A percentile compares a stretch with the other conserved stretches of the same genome.
Conservation (phyloP, 257 asterid species). For the Gentiana macrophylla region DNA sequence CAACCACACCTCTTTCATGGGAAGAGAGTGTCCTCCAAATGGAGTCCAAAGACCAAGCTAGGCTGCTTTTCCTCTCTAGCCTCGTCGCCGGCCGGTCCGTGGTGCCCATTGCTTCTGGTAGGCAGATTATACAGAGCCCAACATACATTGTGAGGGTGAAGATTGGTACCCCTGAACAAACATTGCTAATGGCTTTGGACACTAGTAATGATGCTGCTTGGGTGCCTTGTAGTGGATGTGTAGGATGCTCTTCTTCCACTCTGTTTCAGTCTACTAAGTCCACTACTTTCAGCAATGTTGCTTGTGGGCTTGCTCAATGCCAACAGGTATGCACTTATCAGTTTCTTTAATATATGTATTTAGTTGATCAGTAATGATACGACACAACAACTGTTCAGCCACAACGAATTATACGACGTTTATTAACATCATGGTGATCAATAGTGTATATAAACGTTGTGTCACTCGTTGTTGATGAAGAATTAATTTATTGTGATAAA, state of each 20-base stretch:
- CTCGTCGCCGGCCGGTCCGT: slow-evolving; percentile 53
- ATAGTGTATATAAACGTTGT: too few species aligned
- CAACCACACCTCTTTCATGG: slow-evolving; percentile 42
- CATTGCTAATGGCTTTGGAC: slow-evolving; percentile 55
- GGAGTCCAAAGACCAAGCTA: slow-evolving; percentile 50
- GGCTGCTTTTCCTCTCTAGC: slow-evolving; percentile 50
- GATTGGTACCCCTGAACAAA: slow-evolving; percentile 73
- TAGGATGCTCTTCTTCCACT: slow-evolving; percentile 56
- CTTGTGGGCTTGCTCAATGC: slow-evolving; percentile 59
- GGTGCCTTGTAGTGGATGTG: slow-evolving; percentile 67
- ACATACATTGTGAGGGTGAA: slow-evolving; percentile 52
- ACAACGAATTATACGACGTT: too few species aligned
- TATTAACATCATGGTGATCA: too few species aligned
- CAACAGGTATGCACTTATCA: slow-evolving; percentile 31
- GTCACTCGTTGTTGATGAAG: too few species aligned
- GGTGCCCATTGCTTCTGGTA: slow-evolving; percentile 63
- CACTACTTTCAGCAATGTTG: slow-evolving; percentile 43
- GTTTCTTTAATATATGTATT: too few species aligned
- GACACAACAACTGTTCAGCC: too few species aligned
- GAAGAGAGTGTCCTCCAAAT: slow-evolving; percentile 49
- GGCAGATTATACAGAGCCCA: slow-evolving; percentile 57
- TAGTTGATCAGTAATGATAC: too few species aligned
- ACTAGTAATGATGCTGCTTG: slow-evolving; percentile 78
- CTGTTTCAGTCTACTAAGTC: slow-evolving; percentile 38
- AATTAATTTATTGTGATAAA: too few species aligned